These are phyloP conservation scores for Cyberlindnera bimundalis DNA, from an alignment of 805 yeast genomes.

Conservation along the genomic window DNA sequence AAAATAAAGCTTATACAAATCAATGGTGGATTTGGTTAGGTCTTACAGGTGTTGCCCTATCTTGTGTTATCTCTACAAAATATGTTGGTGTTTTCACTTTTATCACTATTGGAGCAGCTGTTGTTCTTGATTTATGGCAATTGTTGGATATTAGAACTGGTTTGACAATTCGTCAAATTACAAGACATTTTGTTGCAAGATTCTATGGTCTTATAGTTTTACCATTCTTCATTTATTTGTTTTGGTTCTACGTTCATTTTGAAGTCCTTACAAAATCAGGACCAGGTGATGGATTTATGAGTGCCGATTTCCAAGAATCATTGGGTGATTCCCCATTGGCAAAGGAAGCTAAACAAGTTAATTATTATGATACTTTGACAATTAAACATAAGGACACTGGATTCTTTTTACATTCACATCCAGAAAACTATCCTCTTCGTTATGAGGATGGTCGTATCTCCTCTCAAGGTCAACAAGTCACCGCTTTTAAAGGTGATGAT, in stretches of 20 bases:
- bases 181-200: conserved; percentile 74
- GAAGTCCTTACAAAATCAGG: conserved; percentile 80
- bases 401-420: conserved; percentile 82
- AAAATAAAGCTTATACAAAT: conserved; percentile 59
- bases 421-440: conserved; percentile 71
- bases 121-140: conserved; percentile 82
- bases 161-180: conserved; percentile 50
- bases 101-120: conserved; percentile 83
- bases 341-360: conserved; percentile 62
- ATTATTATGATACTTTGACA: conserved; percentile 74
- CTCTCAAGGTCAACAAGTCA: conserved; percentile 92
- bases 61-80: conserved; percentile 92
- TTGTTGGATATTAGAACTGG: conserved; percentile 72
- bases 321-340: conserved; percentile 80
- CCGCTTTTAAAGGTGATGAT: conserved; percentile 57
- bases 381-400: conserved; percentile 77
- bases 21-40: conserved; percentile 88
- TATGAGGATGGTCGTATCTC: conserved; percentile 96
- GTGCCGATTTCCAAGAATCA: conserved; percentile 92
- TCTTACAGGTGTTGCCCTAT: conserved; percentile 79
- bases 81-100: conserved; percentile 95
- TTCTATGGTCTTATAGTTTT: conserved; percentile 65
- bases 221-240: conserved; percentile 78
- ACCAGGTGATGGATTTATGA: conserved; percentile 94
- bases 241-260: conserved; percentile 93